Evolutionary conservation across 2,329 filamentous ascomycete species (phyloP), one percentile per base, ranked within the genome.

Genomic region (Exophiala xenobiotica): DNA sequence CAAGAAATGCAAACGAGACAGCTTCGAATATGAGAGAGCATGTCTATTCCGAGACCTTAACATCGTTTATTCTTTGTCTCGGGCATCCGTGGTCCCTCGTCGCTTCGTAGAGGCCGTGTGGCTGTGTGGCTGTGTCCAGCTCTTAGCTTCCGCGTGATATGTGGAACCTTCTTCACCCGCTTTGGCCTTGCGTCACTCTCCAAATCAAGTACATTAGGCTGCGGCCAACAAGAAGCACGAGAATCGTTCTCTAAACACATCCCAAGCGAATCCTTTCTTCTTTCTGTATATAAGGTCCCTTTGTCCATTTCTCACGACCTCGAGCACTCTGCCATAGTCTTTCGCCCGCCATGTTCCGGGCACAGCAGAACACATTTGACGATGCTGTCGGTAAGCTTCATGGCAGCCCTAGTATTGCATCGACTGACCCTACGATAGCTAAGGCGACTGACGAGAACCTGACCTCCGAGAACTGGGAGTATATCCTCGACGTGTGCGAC

Each of bases 361-460:
- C 77, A 46, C 78, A 85, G 70, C 79, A 82, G 67, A 86, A 87
- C 69, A 77, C 80, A 40, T 87, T 87, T 62, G 84, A 87, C 69
- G 84, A 87, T 64, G 81, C 80, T 61, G 81, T 87, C 69, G 81
- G 82, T 84, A 74, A 67, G 79, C 73, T 48, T 49, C 16, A 37
- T 43, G 19, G 37, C 9, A 20, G 14, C 38, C 29, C 14, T 22
- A 12, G 11, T n/a, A 6, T 31, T 29, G 12, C 16, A 27, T 8
- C 18, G 48, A 59, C 63, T 71, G 54, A 70, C 58, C 27, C 12
- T 44, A 45, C 14, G 63, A 61, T 64, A 86, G 85, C 82, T 65
- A 87, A 87, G 74, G 91, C 93, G 67, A 99, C 93, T 50, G 93
- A 99, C 73, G 93, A 99, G 79, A 99, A 96, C 72, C 81, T 97